Percentiles rank a stretch among this genome's conserved stretches.
Evolutionary conservation across 2,329 filamentous ascomycete genomes (phyloP).

Genomic region (Calonectria montana): DNA sequence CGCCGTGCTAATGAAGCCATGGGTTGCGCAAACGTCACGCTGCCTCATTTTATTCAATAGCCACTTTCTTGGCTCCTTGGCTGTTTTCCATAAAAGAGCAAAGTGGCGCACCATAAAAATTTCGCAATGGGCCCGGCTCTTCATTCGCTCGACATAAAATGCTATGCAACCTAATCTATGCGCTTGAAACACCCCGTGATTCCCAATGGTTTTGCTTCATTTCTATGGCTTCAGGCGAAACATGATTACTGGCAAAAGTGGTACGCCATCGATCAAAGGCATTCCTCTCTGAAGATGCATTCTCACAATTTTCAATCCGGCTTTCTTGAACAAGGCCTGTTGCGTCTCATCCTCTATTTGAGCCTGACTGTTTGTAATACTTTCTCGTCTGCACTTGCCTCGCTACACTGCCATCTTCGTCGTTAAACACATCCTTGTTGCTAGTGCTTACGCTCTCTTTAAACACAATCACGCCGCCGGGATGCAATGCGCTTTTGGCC

Average conservation of each 20-base stretch:
- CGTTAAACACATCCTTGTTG: conserved; percentile 77
- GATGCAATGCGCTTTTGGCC: conserved; percentile 62
- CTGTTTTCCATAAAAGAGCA: background rate
- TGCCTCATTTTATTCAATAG: background rate
- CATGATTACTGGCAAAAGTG: conserved; percentile 19
- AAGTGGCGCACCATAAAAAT: background rate
- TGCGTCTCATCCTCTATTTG: conserved; percentile 76
- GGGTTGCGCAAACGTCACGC: conserved; percentile 1
- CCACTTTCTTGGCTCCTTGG: background rate
- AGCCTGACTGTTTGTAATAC: background rate
- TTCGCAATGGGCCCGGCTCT: background rate
- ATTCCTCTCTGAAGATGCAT: conserved; percentile 73
- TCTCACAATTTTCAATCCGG: conserved; percentile 74
- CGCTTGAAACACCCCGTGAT: background rate
- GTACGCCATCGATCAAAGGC: background rate
- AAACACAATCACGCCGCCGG: conserved; percentile 48
- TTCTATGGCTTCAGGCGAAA: conserved; percentile 10
- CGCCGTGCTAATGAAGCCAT: background rate
- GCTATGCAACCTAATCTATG: conserved; percentile 1
- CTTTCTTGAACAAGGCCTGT: conserved; percentile 73
- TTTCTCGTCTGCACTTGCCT: conserved; percentile 61
- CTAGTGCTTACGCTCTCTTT: conserved; percentile 77
- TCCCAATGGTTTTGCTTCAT: background rate
- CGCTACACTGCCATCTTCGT: conserved; percentile 81
- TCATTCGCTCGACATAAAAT: background rate